Conservation (phyloP, 2,329 filamentous ascomycete genomes). For the Ascochyta koolunga region DNA sequence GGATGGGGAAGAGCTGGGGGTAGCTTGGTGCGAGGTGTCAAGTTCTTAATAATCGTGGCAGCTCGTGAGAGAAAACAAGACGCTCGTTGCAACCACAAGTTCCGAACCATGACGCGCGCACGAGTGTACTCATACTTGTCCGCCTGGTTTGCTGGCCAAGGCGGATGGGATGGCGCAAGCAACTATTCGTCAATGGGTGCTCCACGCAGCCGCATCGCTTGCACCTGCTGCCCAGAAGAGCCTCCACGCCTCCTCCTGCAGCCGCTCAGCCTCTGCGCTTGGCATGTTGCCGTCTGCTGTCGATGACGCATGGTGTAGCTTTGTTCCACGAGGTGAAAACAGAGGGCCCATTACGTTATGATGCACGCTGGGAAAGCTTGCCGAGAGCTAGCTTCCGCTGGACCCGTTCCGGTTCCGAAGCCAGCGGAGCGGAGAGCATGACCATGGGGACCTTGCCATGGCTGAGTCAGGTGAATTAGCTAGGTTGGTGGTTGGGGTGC, state of each 20-base stretch:
- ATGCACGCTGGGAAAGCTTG: conserved; percentile 10
- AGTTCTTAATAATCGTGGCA: neutral
- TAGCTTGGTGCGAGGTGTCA: neutral
- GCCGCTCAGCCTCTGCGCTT: conserved; percentile 12
- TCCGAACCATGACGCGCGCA: conserved; percentile 20
- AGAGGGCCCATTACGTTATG: conserved; percentile 13
- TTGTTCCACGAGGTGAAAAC: neutral
- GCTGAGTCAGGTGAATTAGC: neutral
- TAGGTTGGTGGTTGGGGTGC: neutral
- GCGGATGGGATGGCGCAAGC: conserved; percentile 3
- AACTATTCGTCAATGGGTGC: neutral
- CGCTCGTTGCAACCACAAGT: conserved; percentile 4
- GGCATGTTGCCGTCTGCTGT: conserved; percentile 22
- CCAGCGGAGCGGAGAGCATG: neutral
- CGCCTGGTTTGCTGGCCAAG: conserved; percentile 2
- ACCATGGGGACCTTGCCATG: neutral
- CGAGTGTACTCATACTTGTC: conserved; percentile 15
- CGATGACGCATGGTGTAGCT: conserved; percentile 25
- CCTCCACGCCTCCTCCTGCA: conserved; percentile 21
- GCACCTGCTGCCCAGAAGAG: conserved; percentile 15
- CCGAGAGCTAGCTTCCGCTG: conserved; percentile 6
- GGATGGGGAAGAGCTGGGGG: too few species aligned
- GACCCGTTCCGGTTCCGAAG: conserved; percentile 9
- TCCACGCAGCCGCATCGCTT: neutral
- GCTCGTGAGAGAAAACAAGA: neutral